Percentiles rank a stretch among this genome's conserved stretches.
These are phyloP conservation scores for Simplicillium aogashimaense DNA, from an alignment of 2,329 filamentous ascomycete genomes.

Conservation along the genomic window DNA sequence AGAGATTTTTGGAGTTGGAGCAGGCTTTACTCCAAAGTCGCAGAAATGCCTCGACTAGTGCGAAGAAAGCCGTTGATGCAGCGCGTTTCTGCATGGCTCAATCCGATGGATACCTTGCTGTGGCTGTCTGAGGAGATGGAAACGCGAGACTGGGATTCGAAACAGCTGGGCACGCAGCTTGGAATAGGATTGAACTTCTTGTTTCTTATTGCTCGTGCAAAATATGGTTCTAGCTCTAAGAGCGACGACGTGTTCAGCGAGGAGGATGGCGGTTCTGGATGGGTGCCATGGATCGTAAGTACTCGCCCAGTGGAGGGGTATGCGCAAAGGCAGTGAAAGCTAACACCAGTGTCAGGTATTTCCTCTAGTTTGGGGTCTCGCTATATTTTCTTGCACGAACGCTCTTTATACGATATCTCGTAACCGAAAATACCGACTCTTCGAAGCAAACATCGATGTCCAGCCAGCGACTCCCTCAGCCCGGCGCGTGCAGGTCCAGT, in stretches of 20 bases:
- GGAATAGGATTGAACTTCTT: slow-evolving; percentile 68
- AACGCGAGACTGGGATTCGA: slow-evolving; percentile 82
- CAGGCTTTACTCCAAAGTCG: not conserved
- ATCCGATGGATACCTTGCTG: slow-evolving; percentile 81
- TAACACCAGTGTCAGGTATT: slow-evolving; percentile 40
- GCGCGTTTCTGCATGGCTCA: slow-evolving; percentile 70
- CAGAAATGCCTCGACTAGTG: slow-evolving; percentile 63
- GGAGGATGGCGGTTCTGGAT: slow-evolving; percentile 45
- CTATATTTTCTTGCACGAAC: slow-evolving; percentile 60
- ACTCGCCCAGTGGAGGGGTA: not conserved
- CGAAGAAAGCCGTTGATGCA: slow-evolving; percentile 70
- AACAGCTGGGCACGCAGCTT: slow-evolving; percentile 63
- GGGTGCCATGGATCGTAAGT: slow-evolving; percentile 49
- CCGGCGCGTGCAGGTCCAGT: slow-evolving; percentile 79
- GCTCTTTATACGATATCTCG: slow-evolving; percentile 73
- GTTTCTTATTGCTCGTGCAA: slow-evolving; percentile 76
- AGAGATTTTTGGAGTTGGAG: not conserved
- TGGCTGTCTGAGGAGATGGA: slow-evolving; percentile 92
- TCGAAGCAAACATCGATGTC: slow-evolving; percentile 74
- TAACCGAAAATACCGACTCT: slow-evolving; percentile 80
- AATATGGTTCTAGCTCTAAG: slow-evolving; percentile 44
- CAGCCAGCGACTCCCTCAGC: slow-evolving; percentile 74
- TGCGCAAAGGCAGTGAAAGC: not conserved
- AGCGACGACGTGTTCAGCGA: slow-evolving; percentile 83
- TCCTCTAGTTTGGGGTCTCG: slow-evolving; percentile 61